phyloP scores from a whole-genome alignment of 495 filamentous ascomycete genomes.

The Acidomyces sp. region DNA sequence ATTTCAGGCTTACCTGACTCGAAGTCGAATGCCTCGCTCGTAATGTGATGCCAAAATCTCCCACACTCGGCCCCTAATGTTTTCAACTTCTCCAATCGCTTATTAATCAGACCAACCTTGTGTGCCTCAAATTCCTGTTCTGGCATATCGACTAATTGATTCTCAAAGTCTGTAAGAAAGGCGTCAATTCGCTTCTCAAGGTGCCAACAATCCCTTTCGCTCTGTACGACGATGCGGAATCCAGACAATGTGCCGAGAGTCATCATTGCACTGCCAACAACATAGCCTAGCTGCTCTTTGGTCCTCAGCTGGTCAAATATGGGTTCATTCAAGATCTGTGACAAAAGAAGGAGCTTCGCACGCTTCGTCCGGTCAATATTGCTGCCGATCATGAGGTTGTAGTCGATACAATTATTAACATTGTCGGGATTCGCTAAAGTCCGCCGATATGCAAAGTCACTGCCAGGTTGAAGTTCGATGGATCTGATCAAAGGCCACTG shows the following conservation, averaged over 20 bases:
- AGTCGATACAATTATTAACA: constrained; percentile 94
- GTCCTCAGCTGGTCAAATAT: constrained; percentile 88
- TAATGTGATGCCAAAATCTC: constrained; percentile 74
- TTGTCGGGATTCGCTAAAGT: constrained; percentile 78
- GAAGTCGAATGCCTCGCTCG: constrained; percentile 81
- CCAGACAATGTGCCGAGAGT: constrained; percentile 59
- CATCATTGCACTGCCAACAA: constrained; percentile 73
- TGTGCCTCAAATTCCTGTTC: constrained; percentile 80
- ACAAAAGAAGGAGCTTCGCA: constrained; percentile 66
- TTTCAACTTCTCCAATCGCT: constrained; percentile 83
- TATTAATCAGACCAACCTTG: constrained; percentile 79
- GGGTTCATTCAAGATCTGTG: constrained; percentile 88
- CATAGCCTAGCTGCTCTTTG: constrained; percentile 95
- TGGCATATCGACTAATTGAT: constrained; percentile 58
- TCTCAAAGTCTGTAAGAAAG: constrained; percentile 57
- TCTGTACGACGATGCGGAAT: constrained; percentile 88
- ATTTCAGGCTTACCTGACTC: constrained; percentile 46
- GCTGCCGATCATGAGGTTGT: constrained; percentile 67
- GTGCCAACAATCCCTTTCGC: constrained; percentile 70
- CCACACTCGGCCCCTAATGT: constrained; percentile 74
- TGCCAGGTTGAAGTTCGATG: constrained; percentile 62
- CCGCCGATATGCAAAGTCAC: constrained; percentile 70
- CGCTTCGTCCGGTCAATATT: constrained; percentile 51
- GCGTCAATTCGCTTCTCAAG: constrained; percentile 75
- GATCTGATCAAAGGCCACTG: constrained; percentile 73